These are phyloP conservation scores for Colletotrichum nymphaeae DNA, from an alignment of 2,329 filamentous ascomycete genomes.

Conservation along the genomic window DNA sequence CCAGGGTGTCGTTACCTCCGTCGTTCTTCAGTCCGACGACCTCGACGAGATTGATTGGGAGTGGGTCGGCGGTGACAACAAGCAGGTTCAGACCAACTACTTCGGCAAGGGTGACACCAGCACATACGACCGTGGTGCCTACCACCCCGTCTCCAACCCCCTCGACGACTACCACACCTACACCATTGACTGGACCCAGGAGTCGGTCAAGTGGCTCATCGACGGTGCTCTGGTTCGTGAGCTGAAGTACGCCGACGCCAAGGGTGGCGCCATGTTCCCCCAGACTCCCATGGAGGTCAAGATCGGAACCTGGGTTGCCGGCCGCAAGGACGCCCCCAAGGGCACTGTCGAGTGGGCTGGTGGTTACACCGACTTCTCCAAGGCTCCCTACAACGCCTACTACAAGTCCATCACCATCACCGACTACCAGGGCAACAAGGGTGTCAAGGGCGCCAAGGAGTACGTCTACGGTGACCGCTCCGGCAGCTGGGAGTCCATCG, in stretches of 20 bases:
- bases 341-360: constrained; percentile 81
- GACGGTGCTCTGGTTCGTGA: constrained; percentile 72
- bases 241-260: constrained; percentile 71
- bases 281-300: constrained; percentile 81
- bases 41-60: constrained; percentile 98
- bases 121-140: constrained; percentile 77
- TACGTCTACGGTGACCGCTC: constrained; percentile 64
- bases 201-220: constrained; percentile 72
- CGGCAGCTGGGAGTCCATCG: constrained; percentile 64
- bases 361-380: constrained; percentile 63
- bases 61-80: constrained; percentile 82
- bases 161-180: constrained; percentile 73
- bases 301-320: constrained; percentile 75
- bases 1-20: constrained; percentile 87
- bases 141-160: constrained; percentile 67
- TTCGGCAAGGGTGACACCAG: constrained; percentile 79
- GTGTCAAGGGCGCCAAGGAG: constrained; percentile 55
- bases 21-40: constrained; percentile 89
- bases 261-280: constrained; percentile 70
- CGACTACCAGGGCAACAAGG: constrained; percentile 64
- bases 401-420: constrained; percentile 67
- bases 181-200: constrained; percentile 74
- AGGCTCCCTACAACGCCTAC: constrained; percentile 65
- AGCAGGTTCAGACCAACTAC: constrained; percentile 89
- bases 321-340: constrained; percentile 65